These are phyloP conservation scores for Aspergillus hancockii DNA, from an alignment of 495 filamentous ascomycete genomes.

Conservation along the genomic window DNA sequence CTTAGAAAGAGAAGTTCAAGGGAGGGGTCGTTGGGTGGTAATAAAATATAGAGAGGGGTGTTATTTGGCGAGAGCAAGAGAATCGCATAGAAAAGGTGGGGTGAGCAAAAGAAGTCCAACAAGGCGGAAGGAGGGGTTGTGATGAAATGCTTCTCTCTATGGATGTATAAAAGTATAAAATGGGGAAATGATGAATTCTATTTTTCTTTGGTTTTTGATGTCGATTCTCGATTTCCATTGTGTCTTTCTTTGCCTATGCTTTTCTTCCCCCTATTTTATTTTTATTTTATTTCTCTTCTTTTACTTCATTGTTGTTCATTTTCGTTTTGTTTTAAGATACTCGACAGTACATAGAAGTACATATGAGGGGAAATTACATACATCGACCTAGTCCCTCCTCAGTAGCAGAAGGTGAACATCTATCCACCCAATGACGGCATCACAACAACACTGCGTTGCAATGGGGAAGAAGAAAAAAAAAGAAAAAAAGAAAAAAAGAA, in stretches of 20 bases:
- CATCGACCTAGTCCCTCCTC: neutral
- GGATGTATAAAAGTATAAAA: too few species aligned
- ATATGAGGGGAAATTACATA: neutral
- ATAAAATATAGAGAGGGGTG: constrained; percentile 15
- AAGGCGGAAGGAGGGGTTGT: neutral
- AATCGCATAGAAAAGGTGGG: constrained; percentile 21
- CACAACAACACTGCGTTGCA: constrained; percentile 3
- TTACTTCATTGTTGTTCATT: neutral
- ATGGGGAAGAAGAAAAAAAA: neutral
- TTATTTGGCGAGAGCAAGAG: neutral
- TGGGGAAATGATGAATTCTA: neutral
- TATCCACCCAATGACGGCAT: constrained; percentile 11
- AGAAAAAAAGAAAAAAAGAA: neutral
- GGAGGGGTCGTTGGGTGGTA: constrained; percentile 11
- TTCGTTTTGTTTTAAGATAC: neutral
- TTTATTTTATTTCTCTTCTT: neutral
- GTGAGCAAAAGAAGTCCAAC: neutral
- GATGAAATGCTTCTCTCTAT: constrained; percentile 7
- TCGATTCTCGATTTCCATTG: neutral
- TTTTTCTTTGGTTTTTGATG: neutral
- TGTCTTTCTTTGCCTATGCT: neutral
- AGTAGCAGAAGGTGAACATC: neutral
- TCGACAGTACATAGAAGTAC: neutral
- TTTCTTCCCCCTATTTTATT: neutral
- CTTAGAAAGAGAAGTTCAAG: constrained; percentile 10